Percentiles rank a stretch among this genome's conserved stretches.
Evolutionary conservation across 176 grass and related monocot species (phyloP).

Genomic region (Eleusine coracana): DNA sequence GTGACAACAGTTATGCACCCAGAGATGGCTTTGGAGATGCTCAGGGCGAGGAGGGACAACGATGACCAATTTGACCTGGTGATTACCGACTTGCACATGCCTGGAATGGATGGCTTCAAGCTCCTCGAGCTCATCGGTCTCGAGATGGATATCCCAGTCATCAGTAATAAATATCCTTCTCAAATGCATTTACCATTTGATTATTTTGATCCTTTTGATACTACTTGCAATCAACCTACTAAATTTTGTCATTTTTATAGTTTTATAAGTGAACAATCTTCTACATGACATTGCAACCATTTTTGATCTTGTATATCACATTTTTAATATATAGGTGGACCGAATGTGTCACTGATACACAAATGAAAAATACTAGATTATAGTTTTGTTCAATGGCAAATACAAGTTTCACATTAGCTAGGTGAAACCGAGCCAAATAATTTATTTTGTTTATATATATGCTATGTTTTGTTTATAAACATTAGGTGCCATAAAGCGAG

Average conservation of each 20-base stretch:
- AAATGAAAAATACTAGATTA: too few species aligned
- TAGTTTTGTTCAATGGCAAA: too few species aligned
- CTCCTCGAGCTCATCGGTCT: conserved; percentile 60
- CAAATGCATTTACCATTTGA: not conserved
- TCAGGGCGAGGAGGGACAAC: conserved; percentile 43
- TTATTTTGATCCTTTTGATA: not conserved
- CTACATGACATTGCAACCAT: too few species aligned
- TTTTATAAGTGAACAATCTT: too few species aligned
- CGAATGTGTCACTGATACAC: too few species aligned
- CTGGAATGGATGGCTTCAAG: conserved; percentile 71
- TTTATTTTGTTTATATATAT: not conserved
- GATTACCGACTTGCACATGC: conserved; percentile 64
- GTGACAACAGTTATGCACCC: conserved; percentile 42
- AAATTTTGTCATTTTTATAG: too few species aligned
- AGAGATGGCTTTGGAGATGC: conserved; percentile 44
- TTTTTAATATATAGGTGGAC: too few species aligned
- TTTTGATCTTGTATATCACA: too few species aligned
- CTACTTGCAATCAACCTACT: not conserved
- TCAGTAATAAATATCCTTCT: conserved; percentile 54
- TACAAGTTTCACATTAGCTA: not conserved
- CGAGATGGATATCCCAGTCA: conserved; percentile 78
- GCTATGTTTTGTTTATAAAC: not conserved
- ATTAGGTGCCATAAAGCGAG: not conserved
- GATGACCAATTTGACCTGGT: conserved; percentile 50
- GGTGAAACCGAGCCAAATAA: not conserved